Evolutionary conservation across 2,329 filamentous ascomycete species (phyloP), one percentile per base, ranked within the genome.

Genomic region (Beauveria sp.): DNA sequence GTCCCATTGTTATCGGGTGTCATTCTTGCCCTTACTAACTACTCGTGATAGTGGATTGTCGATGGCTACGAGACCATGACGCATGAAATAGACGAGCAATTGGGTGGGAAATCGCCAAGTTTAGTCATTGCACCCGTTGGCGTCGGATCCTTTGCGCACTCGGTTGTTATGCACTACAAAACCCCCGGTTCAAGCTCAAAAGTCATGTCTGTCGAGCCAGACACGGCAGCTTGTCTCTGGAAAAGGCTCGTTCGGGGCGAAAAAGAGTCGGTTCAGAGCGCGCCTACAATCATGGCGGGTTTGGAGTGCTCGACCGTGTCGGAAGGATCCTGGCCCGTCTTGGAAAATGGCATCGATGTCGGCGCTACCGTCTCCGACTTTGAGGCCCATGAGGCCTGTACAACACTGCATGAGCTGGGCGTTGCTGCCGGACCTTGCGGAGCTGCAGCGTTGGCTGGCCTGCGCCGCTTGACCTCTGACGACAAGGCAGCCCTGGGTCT

Each of bases 51-150:
- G 72, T 92, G 88, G 85, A 88, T 93, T 24, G 87, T 91, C 0
- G 85, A 93, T 64, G 90, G 90, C 0, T 95, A 93, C 67, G 79
- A 79, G 5, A 91, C 89, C 0, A 87, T 93, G 81, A 76, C 93
- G 64, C 71, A 74, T 3, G 90, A 95, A 69, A 76, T 84, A 0
- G 88, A 91, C 55, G 70, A 77, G 22, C 88, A 93, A 68, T 69
- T 77, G 0, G 72, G 74, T 0, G 65, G 75, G 0, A 70, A 74
- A 0, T 71, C 69, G 1, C 64, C 73, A 4, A 76, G 80, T 6
- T 73, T 84, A 10, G 79, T 86, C 34, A 71, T 93, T 16, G 81
- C 82, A 0, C 87, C 89, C 0, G 87, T 89, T 1, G 90, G 74
- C 0, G 89, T 90, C 0, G 90, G 90, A 0, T 89, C 85, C 5